Evolutionary conservation across 1,139 yeast species (phyloP).

Genomic region (Candida albicans): DNA sequence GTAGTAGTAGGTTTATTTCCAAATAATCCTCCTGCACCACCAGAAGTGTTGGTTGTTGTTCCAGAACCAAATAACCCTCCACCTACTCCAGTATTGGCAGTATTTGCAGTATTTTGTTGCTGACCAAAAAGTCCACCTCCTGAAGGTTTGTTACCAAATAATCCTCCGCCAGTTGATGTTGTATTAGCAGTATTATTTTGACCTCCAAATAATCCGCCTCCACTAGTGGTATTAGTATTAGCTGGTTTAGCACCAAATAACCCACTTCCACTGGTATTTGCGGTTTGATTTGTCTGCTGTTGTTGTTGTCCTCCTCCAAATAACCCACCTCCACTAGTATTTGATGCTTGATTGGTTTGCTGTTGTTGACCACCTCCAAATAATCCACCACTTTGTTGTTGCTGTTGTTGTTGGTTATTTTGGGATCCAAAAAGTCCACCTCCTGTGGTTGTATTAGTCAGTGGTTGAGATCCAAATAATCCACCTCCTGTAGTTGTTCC

Average conservation of each 20-base stretch:
- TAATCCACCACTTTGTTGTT: constrained; percentile 21
- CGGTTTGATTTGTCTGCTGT: not conserved
- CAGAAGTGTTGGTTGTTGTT: too few species aligned
- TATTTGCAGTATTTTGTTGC: not conserved
- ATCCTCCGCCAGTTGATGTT: constrained; percentile 15
- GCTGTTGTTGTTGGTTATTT: constrained; percentile 6
- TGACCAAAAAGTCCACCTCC: constrained; percentile 1
- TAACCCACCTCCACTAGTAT: constrained; percentile 5
- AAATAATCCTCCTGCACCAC: constrained; percentile 11
- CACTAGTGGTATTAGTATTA: constrained; percentile 8
- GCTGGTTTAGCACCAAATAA: constrained; percentile 20
- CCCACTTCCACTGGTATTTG: constrained; percentile 20
- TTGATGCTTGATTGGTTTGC: constrained; percentile 6
- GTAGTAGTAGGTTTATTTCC: constrained; percentile 15
- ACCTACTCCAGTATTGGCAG: constrained; percentile 6
- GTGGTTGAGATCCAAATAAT: constrained; percentile 18
- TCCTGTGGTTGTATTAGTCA: constrained; percentile 6
- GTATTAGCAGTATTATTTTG: constrained; percentile 1
- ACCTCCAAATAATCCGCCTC: constrained; percentile 22
- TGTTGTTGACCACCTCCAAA: constrained; percentile 15
- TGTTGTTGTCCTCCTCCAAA: constrained; percentile 2
- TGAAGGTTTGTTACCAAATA: constrained; percentile 19
- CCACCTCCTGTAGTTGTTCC: constrained; percentile 20
- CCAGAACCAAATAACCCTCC: too few species aligned
- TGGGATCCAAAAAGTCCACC: constrained; percentile 19